Conservation (phyloP, 371 early-diverging fungal species). For the Mucor indicus region DNA sequence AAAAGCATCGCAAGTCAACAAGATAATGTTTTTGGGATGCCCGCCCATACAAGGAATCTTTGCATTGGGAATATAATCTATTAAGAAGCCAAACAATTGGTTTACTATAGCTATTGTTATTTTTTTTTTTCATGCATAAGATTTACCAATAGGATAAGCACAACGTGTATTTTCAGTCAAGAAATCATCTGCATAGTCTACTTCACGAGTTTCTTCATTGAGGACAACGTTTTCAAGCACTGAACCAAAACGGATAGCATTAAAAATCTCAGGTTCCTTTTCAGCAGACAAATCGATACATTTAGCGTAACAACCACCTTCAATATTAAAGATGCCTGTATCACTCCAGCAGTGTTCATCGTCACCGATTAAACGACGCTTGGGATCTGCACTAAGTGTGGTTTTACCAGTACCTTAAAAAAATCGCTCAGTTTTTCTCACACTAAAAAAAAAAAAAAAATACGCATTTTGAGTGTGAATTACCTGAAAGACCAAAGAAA, state of each 20-base stretch:
- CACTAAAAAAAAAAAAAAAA: no score
- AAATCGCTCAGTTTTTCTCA: not conserved
- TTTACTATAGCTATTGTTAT: not conserved
- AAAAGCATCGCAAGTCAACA: conserved; percentile 97
- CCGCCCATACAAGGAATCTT: conserved; percentile 92
- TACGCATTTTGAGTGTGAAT: no score
- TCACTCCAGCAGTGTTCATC: conserved; percentile 99
- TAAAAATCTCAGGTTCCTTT: conserved; percentile 97
- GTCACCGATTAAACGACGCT: conserved; percentile 93
- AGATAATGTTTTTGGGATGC: conserved; percentile 94
- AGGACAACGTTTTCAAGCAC: conserved; percentile 95
- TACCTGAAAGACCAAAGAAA: conserved; percentile 94
- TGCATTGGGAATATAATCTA: conserved; percentile 91
- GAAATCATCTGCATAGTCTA: conserved; percentile 80
- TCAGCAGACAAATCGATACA: conserved; percentile 91
- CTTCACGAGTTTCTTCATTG: conserved; percentile 76
- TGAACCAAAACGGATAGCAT: conserved; percentile 94
- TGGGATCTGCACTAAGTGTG: conserved; percentile 94
- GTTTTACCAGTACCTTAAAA: conserved; percentile 89
- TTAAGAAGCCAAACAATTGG: not conserved
- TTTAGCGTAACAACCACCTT: conserved; percentile 99
- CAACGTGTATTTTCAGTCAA: conserved; percentile 97
- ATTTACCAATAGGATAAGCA: conserved; percentile 82
- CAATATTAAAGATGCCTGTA: conserved; percentile 95
- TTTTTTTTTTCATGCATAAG: not conserved